These are phyloP conservation scores for Saussurea involucrata DNA, from an alignment of 129 eudicot species.

Conservation along the genomic window DNA sequence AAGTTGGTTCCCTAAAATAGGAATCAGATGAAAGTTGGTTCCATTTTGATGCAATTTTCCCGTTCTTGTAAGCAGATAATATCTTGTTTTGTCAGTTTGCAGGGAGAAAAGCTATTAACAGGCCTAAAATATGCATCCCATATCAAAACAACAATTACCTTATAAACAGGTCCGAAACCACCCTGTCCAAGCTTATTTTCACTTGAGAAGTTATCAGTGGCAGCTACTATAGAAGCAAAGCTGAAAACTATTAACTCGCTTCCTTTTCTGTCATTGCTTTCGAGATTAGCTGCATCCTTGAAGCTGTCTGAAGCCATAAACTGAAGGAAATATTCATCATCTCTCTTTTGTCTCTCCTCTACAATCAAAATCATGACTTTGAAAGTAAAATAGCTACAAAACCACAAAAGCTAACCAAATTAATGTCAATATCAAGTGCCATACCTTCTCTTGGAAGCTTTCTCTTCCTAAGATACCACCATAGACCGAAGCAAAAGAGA, in stretches of 20 bases:
- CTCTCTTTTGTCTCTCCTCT: slow-evolving; percentile 21
- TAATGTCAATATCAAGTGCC: neutral
- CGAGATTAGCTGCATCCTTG: neutral
- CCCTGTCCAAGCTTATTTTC: slow-evolving; percentile 54
- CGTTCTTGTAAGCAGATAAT: neutral
- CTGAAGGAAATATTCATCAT: slow-evolving; percentile 19
- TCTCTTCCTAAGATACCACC: slow-evolving; percentile 22
- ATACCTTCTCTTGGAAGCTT: slow-evolving; percentile 31
- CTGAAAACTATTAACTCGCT: slow-evolving; percentile 36
- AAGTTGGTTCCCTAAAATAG: too few species aligned
- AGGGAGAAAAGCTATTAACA: too few species aligned
- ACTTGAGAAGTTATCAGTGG: slow-evolving; percentile 34
- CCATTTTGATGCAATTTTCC: too few species aligned
- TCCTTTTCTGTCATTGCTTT: slow-evolving; percentile 28
- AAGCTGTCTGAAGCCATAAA: slow-evolving; percentile 30
- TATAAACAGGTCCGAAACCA: slow-evolving; percentile 56
- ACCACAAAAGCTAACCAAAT: neutral
- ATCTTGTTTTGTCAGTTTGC: neutral
- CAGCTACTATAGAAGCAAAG: slow-evolving; percentile 28
- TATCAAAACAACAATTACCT: slow-evolving; percentile 18
- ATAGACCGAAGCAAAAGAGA: slow-evolving; percentile 9
- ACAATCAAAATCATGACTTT: neutral
- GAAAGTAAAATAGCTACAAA: neutral
- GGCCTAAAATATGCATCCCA: neutral
- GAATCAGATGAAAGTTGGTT: too few species aligned